Percentiles rank a stretch among this genome's conserved stretches.
Conservation (phyloP, 2,329 filamentous ascomycete genomes). For the Colletotrichum tanaceti region DNA sequence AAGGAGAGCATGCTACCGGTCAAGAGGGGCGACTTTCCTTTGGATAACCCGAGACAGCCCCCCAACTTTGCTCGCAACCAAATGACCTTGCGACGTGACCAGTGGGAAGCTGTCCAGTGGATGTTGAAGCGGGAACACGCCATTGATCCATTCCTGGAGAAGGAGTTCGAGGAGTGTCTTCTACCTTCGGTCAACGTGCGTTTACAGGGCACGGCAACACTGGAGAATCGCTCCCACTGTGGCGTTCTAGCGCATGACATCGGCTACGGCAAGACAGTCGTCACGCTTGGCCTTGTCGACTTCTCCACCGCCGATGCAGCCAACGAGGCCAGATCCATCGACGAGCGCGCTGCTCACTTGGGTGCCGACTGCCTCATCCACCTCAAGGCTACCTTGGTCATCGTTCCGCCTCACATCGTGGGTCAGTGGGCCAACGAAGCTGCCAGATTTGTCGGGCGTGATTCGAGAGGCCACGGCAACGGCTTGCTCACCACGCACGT, state of each 20-base stretch:
- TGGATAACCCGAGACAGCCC: background rate
- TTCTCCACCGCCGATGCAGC: constrained; percentile 36
- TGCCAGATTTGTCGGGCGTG: constrained; percentile 48
- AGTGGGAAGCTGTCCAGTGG: constrained; percentile 44
- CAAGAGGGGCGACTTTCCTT: background rate
- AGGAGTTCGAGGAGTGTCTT: constrained; percentile 54
- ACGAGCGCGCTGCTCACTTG: constrained; percentile 36
- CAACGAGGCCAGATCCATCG: constrained; percentile 41
- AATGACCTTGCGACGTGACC: constrained; percentile 42
- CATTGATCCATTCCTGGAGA: constrained; percentile 48
- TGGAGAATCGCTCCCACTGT: constrained; percentile 47
- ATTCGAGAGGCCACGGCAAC: background rate
- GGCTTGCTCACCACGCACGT: constrained; percentile 42
- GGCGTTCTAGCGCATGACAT: constrained; percentile 58
- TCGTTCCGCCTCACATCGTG: constrained; percentile 55
- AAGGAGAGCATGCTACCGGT: constrained; percentile 45
- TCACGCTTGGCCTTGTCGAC: constrained; percentile 54
- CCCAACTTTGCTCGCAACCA: constrained; percentile 38
- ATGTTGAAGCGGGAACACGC: constrained; percentile 45
- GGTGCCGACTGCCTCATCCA: constrained; percentile 22
- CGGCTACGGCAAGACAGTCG: constrained; percentile 59
- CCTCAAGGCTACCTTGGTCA: constrained; percentile 53
- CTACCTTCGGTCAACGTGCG: constrained; percentile 50
- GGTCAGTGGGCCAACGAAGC: constrained; percentile 54
- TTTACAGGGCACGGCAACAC: constrained; percentile 48